Conservation (phyloP, 176 grass and related monocot genomes). For the Tuctoria greenei region DNA sequence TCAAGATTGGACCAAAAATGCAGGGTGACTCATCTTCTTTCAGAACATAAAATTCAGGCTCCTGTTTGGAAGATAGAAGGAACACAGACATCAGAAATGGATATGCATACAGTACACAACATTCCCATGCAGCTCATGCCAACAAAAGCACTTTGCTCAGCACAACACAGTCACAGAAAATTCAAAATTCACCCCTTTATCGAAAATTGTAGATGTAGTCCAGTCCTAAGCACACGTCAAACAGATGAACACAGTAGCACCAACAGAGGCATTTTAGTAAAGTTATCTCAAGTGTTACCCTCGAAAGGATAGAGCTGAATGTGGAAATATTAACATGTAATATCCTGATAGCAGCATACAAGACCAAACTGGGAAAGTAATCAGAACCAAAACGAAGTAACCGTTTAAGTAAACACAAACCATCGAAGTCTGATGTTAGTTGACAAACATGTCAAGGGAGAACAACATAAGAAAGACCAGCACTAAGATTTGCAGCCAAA, state of each 20-base stretch:
- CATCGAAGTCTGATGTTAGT: background rate
- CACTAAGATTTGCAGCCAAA: background rate
- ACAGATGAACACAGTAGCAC: too few relatives aligned
- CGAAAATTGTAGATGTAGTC: background rate
- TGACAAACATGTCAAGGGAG: background rate
- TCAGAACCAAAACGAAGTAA: background rate
- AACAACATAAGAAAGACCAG: background rate
- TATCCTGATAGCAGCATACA: too few relatives aligned
- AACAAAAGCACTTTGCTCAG: background rate
- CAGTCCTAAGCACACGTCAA: background rate
- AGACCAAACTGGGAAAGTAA: too few relatives aligned
- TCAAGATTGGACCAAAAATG: constrained; percentile 91
- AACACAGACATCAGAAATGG: constrained; percentile 24
- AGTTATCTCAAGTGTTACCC: background rate
- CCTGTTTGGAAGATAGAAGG: constrained; percentile 48
- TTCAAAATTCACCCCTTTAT: background rate
- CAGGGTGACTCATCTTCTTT: constrained; percentile 92
- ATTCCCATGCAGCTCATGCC: background rate
- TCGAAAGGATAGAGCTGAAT: too few relatives aligned
- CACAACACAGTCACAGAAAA: background rate
- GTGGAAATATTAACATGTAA: too few relatives aligned
- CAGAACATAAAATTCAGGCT: constrained; percentile 82
- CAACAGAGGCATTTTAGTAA: background rate
- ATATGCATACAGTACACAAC: background rate
- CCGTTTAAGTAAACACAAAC: background rate